A percentile compares a stretch with the other conserved stretches of the same genome.
Evolutionary conservation across 768 basidiomycete genomes (phyloP).

Genomic region (Leccinum boreale): DNA sequence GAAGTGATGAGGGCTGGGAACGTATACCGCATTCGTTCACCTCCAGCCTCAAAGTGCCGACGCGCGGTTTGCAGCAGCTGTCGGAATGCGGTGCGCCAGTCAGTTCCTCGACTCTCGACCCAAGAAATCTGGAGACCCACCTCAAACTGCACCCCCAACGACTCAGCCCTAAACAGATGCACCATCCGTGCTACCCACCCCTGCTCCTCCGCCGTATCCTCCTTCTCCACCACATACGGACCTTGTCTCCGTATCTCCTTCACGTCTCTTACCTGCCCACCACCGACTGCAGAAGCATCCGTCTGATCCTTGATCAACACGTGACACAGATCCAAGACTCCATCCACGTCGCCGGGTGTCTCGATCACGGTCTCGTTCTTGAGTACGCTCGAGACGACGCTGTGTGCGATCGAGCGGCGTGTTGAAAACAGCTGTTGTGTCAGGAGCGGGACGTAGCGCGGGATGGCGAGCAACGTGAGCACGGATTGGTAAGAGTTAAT

Average conservation of each 20-base stretch:
- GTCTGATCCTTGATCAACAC: conserved; percentile 88
- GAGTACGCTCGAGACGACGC: conserved; percentile 88
- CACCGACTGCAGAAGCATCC: conserved; percentile 36
- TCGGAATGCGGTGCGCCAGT: neutral
- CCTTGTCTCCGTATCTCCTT: conserved; percentile 56
- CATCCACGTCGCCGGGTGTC: conserved; percentile 89
- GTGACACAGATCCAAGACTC: conserved; percentile 86
- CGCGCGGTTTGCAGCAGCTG: conserved; percentile 91
- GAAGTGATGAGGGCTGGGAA: conserved; percentile 44
- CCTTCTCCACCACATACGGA: conserved; percentile 64
- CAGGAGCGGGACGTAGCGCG: conserved; percentile 82
- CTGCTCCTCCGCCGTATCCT: conserved; percentile 97
- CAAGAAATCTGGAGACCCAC: conserved; percentile 33
- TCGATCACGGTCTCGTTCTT: conserved; percentile 98
- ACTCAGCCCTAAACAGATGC: conserved; percentile 88
- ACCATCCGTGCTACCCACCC: conserved; percentile 99
- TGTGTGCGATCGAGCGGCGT: conserved; percentile 89
- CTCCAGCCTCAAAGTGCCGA: conserved; percentile 85
- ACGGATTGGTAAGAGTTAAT: conserved; percentile 97
- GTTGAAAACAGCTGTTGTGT: conserved; percentile 86
- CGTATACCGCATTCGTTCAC: conserved; percentile 94
- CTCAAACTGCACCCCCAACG: conserved; percentile 86
- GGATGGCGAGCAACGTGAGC: conserved; percentile 94
- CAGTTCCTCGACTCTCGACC: neutral
- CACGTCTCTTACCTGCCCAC: conserved; percentile 21